Percentiles rank a stretch among this genome's conserved stretches.
Evolutionary conservation across 2,329 filamentous ascomycete genomes (phyloP).

Genomic region (Tolypocladium cylindrosporum): DNA sequence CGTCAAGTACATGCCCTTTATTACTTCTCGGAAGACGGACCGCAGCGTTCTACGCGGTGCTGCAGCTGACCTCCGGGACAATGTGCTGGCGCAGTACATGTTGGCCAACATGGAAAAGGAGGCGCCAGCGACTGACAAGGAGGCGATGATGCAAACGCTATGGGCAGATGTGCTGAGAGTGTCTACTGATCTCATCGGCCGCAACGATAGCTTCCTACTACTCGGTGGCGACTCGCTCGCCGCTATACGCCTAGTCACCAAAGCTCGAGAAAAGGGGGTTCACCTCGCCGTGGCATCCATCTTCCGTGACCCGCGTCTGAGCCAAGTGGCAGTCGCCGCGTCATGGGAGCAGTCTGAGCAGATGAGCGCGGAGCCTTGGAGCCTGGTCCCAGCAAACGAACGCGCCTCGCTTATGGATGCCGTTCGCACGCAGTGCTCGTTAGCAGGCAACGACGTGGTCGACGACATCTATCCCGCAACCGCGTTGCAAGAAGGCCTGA

Average conservation of each 20-base stretch:
- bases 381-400: not conserved
- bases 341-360: not conserved
- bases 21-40: conserved; percentile 9
- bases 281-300: not conserved
- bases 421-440: not conserved
- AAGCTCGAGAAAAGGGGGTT: not conserved
- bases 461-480: conserved; percentile 29
- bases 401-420: too few relatives aligned
- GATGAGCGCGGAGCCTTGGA: not conserved
- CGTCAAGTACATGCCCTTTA: conserved; percentile 4
- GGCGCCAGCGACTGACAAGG: not conserved
- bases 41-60: conserved; percentile 1
- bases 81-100: not conserved
- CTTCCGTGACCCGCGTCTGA: not conserved
- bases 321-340: not conserved
- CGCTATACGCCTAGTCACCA: not conserved
- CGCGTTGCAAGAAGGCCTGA: conserved; percentile 28
- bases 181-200: not conserved
- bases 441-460: conserved; percentile 1
- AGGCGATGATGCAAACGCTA: not conserved
- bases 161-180: conserved; percentile 4
- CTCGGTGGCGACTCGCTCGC: conserved; percentile 2
- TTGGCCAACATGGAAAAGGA: not conserved
- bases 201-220: not conserved
- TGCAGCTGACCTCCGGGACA: not conserved